phyloP scores from a whole-genome alignment of 305 asterid genomes.

The Fraxinus paxiana region DNA sequence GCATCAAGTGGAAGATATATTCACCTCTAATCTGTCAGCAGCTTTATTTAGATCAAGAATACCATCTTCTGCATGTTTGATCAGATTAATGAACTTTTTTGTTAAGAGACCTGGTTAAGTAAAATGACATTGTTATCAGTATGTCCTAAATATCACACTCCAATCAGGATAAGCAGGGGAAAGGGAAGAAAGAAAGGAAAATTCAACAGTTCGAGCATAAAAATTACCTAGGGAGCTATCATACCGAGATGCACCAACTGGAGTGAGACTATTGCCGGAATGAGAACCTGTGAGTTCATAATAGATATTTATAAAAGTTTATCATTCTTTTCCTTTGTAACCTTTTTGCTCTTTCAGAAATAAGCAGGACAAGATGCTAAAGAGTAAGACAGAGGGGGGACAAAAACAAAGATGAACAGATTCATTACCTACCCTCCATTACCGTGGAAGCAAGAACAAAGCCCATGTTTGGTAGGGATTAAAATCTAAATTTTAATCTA shows the following conservation, averaged over 20 bases:
- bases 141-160: background rate
- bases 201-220: background rate
- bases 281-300: conserved; percentile 16
- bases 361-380: background rate
- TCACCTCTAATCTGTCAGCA: conserved; percentile 13
- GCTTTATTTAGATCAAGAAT: conserved; percentile 23
- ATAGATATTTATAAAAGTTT: background rate
- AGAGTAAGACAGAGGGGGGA: background rate
- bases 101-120: conserved; percentile 21
- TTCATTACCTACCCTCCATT: conserved; percentile 34
- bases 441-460: conserved; percentile 49
- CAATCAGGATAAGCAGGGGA: background rate
- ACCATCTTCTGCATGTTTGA: conserved; percentile 23
- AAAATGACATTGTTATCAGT: background rate
- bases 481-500: background rate
- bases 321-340: background rate
- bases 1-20: background rate
- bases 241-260: conserved; percentile 16
- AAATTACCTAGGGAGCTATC: conserved; percentile 21
- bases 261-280: conserved; percentile 16
- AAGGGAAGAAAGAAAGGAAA: background rate
- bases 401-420: conserved; percentile 21
- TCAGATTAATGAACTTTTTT: conserved; percentile 17
- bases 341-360: background rate
- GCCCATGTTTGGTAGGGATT: background rate